Percentiles rank a stretch among this genome's conserved stretches.
phyloP scores from a whole-genome alignment of 148 eudicot species.

The Simmondsia chinensis region DNA sequence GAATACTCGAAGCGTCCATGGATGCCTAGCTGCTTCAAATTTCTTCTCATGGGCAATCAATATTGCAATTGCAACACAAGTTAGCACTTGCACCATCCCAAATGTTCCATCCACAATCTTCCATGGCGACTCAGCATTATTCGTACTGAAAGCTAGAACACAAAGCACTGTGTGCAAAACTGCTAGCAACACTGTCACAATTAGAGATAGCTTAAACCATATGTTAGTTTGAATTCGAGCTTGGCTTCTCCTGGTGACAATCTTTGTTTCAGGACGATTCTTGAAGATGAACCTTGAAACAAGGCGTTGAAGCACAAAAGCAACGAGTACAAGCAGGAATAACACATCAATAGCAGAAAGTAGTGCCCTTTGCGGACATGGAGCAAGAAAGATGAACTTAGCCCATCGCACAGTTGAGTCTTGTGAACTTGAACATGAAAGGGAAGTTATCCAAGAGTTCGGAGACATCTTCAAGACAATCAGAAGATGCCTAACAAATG shows the following conservation, averaged over 20 bases:
- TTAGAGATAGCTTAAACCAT: conserved; percentile 50
- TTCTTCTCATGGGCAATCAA: conserved; percentile 56
- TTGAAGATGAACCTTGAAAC: conserved; percentile 27
- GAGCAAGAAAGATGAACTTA: conserved; percentile 64
- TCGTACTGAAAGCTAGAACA: conserved; percentile 24
- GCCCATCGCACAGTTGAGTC: conserved; percentile 38
- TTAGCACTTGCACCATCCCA: conserved; percentile 55
- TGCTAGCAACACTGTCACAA: conserved; percentile 27
- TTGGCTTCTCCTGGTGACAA: conserved; percentile 12
- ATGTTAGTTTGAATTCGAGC: conserved; percentile 16
- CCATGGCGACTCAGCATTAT: conserved; percentile 25
- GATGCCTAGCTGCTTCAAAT: conserved; percentile 46
- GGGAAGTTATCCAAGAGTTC: conserved; percentile 53
- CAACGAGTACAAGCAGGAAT: conserved; percentile 43
- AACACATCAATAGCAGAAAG: conserved; percentile 44
- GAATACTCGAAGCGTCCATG: conserved; percentile 42
- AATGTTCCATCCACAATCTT: conserved; percentile 46
- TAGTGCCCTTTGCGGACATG: conserved; percentile 76
- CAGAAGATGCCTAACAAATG: neutral
- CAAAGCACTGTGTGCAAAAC: conserved; percentile 26
- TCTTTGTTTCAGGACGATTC: conserved; percentile 12
- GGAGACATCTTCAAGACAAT: conserved; percentile 35
- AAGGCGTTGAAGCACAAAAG: conserved; percentile 33
- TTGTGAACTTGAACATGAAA: conserved; percentile 51
- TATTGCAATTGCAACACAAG: conserved; percentile 37